Percentiles rank a stretch among this genome's conserved stretches.
These are phyloP conservation scores for Coelastrella sp. DNA, from an alignment of 139 green algal genomes.

Conservation along the genomic window DNA sequence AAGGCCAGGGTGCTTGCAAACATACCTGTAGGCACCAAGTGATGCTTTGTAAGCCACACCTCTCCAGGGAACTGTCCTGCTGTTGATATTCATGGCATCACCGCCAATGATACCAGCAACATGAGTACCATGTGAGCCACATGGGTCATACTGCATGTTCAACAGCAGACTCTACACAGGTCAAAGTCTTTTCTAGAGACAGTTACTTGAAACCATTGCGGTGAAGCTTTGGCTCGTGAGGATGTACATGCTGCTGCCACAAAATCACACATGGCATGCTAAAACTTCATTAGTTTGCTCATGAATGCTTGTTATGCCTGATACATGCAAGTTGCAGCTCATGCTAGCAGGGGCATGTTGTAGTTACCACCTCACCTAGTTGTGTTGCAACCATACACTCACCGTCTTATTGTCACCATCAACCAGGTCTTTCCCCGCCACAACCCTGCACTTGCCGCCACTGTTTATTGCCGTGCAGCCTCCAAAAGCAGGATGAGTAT, in stretches of 20 bases:
- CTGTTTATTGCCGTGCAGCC: slow-evolving; percentile 20
- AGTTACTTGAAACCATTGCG: too few relatives aligned
- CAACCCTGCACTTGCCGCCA: background rate
- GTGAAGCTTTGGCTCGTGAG: too few relatives aligned
- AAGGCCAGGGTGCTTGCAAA: background rate
- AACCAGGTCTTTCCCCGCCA: slow-evolving; percentile 23
- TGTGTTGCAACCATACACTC: background rate
- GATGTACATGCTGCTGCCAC: too few relatives aligned
- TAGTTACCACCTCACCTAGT: background rate
- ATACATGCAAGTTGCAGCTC: background rate
- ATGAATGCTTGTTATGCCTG: background rate
- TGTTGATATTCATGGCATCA: background rate
- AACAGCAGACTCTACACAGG: background rate
- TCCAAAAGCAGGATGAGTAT: slow-evolving; percentile 31
- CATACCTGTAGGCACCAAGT: slow-evolving; percentile 4
- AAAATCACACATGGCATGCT: too few relatives aligned
- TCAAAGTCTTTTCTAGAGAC: too few relatives aligned
- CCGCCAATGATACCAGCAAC: slow-evolving; percentile 33
- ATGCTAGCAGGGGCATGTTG: background rate
- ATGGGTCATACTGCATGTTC: slow-evolving; percentile 6
- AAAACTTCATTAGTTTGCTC: too few relatives aligned
- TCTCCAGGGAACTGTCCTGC: background rate
- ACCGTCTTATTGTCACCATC: slow-evolving; percentile 13
- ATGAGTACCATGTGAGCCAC: slow-evolving; percentile 33
- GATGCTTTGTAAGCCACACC: slow-evolving; percentile 20